Percentiles rank a stretch among this genome's conserved stretches.
phyloP scores from a whole-genome alignment of 495 filamentous ascomycete genomes.

The Pyrenopolyporus hunteri region DNA sequence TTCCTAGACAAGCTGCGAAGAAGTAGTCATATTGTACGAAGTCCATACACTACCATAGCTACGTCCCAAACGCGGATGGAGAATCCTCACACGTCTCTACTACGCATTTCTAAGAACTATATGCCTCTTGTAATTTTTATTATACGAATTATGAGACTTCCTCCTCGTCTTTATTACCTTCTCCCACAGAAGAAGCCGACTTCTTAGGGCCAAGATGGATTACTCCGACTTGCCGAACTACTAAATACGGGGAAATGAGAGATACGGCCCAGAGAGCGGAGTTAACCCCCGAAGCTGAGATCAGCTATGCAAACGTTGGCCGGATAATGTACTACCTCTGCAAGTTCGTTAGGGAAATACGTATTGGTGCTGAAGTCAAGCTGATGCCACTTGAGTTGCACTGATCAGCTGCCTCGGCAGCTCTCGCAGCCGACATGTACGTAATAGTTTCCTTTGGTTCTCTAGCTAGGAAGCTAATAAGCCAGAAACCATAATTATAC shows the following conservation, averaged over 20 bases:
- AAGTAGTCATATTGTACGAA: too few species aligned
- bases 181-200: neutral
- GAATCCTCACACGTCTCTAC: too few species aligned
- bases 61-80: too few species aligned
- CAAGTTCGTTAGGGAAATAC: neutral
- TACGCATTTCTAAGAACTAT: too few species aligned
- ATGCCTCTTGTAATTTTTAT: too few species aligned
- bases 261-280: conserved; percentile 33
- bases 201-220: conserved; percentile 18
- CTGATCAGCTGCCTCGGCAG: conserved; percentile 35
- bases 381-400: conserved; percentile 38
- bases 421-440: conserved; percentile 28
- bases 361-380: conserved; percentile 33
- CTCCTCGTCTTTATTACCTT: too few species aligned
- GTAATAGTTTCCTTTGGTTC: conserved; percentile 26
- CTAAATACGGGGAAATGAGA: conserved; percentile 26
- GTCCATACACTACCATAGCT: too few species aligned
- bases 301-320: conserved; percentile 7
- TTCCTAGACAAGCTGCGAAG: too few species aligned
- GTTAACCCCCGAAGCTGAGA: conserved; percentile 19
- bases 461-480: conserved; percentile 33
- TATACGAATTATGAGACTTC: too few species aligned
- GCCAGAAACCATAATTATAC: conserved; percentile 40
- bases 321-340: neutral
- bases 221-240: conserved; percentile 30